Conservation (phyloP, 1,139 yeast genomes). For the Pichia sp. region DNA sequence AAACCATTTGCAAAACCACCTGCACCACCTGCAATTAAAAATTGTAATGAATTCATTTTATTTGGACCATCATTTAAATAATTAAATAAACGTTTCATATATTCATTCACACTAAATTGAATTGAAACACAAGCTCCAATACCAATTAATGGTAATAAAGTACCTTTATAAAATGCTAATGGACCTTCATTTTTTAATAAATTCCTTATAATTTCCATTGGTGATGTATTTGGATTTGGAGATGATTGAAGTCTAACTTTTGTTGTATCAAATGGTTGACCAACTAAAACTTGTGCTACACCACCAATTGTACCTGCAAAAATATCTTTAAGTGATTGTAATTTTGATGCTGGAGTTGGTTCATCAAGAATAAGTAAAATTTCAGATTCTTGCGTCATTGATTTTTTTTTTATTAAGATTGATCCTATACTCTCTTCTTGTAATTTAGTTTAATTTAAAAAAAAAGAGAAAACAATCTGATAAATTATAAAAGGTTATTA, state of each 20-base stretch:
- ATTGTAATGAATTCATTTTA: conserved; percentile 41
- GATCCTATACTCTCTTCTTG: too few species aligned
- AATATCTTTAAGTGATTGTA: conserved; percentile 72
- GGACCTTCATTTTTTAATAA: conserved; percentile 68
- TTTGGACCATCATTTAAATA: conserved; percentile 24
- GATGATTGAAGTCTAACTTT: conserved; percentile 86
- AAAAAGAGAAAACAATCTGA: too few species aligned
- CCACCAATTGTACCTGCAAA: conserved; percentile 93
- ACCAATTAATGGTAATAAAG: conserved; percentile 69
- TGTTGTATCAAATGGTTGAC: conserved; percentile 94
- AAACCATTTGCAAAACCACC: conserved; percentile 89
- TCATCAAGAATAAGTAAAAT: conserved; percentile 32
- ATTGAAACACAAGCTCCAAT: conserved; percentile 86
- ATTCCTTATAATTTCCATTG: conserved; percentile 68
- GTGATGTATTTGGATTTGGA: conserved; percentile 58
- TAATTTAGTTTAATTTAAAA: too few species aligned
- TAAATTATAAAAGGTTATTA: too few species aligned
- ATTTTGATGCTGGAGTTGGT: conserved; percentile 13
- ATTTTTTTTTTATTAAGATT: too few species aligned
- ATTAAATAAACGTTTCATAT: conserved; percentile 72
- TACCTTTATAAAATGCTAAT: conserved; percentile 53
- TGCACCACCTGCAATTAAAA: conserved; percentile 73
- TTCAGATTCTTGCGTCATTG: conserved; percentile 38
- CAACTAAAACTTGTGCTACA: conserved; percentile 88
- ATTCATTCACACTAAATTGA: conserved; percentile 85